phyloP scores from a whole-genome alignment of 148 eudicot genomes.

The Camellia lanceoleosa region DNA sequence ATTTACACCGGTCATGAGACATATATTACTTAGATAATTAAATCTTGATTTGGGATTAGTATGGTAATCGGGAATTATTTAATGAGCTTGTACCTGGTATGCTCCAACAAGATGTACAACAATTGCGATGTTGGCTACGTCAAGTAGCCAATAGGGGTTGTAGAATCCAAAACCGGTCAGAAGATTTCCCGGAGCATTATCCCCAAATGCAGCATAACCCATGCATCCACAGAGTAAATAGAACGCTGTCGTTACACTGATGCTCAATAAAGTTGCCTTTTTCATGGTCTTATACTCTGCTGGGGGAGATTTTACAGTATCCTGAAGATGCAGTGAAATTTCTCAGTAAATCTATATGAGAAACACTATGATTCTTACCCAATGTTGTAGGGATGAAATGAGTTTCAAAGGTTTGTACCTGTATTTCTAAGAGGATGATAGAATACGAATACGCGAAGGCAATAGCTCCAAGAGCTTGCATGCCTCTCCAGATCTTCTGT shows the following conservation, averaged over 20 bases:
- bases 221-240: constrained; percentile 51
- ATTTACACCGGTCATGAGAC: no score
- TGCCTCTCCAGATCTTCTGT: constrained; percentile 40
- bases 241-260: constrained; percentile 40
- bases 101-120: constrained; percentile 51
- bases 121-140: constrained; percentile 49
- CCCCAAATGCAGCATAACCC: constrained; percentile 63
- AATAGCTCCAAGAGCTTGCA: constrained; percentile 58
- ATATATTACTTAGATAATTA: background rate
- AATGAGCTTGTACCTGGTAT: constrained; percentile 33
- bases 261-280: constrained; percentile 38
- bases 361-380: no score
- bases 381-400: no score
- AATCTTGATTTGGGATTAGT: no score
- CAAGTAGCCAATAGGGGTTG: constrained; percentile 55
- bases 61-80: background rate
- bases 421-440: constrained; percentile 48
- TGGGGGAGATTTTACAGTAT: constrained; percentile 46
- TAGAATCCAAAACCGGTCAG: constrained; percentile 57
- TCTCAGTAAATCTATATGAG: no score
- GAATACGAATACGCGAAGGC: constrained; percentile 51
- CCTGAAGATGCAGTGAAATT: constrained; percentile 15
- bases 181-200: constrained; percentile 46
- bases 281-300: constrained; percentile 54
- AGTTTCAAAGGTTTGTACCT: constrained; percentile 21